Base-by-base conservation (phyloP, 1,284 basidiomycete genomes). In the Pyrrhoderma lamaoense region DNA sequence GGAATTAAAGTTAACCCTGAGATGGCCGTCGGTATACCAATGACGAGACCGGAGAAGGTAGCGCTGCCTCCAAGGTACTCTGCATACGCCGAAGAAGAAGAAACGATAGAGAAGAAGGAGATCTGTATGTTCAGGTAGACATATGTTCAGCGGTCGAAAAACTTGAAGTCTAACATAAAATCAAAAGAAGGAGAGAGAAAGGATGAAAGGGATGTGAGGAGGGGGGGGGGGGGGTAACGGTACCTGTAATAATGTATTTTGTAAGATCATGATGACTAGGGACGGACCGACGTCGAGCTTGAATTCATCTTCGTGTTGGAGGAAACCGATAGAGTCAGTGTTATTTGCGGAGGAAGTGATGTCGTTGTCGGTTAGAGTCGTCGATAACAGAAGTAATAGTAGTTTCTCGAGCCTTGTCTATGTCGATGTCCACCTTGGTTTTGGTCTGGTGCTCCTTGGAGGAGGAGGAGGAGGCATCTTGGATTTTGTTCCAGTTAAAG, bases 91-190 rank as follows among this genome's bases (percentile, higher is more conserved):
- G 74, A 78, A 1, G 81, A 77, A 0, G 84, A 81, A 1, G 84
- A 80, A 2, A 86, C 78, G 35, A 83, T 69, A 54, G 84, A 75
- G 63, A 81, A 86, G 67, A 85, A 85, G 0, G 79, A 77, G 3
- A 81, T 62, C 82, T 85, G 51, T 21, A 2, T 9, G 34, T 13
- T 21, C 31, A 50, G n/a, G n/a, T n/a, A n/a, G n/a, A n/a, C n/a
- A n/a, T n/a, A n/a, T 9, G 21, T 31, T 48, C 19, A 44, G n/a
- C n/a, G 25, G 45, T 13, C 19, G 27, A 7, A 21, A 21, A 19
- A 35, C 11, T n/a, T 27, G 5, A 37, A 31, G 35, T 19, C 5
- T 8, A 8, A 18, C 14, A 39, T 16, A 4, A 34, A 23, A 9
- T 11, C 19, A 55, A 16, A 39, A 8, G 18, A 52, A n/a, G n/a